Evolutionary conservation across 1,284 basidiomycete species (phyloP).

Genomic region (Puccinia coronata): DNA sequence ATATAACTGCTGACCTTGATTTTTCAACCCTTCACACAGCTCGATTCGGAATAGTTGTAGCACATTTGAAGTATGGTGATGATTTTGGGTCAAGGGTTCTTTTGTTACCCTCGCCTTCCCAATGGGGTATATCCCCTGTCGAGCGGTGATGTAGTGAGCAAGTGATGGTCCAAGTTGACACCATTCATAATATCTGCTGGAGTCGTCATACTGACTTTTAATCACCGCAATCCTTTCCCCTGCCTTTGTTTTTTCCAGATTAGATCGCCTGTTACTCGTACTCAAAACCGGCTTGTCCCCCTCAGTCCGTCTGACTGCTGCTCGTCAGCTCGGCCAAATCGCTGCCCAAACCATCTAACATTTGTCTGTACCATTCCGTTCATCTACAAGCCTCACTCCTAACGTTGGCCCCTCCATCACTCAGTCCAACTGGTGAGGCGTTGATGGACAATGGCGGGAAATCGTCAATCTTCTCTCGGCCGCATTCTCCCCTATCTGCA

Average conservation of each 20-base stretch:
- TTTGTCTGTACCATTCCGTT: conserved; percentile 50
- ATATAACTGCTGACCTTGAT: too few relatives aligned
- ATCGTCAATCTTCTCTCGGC: conserved; percentile 77
- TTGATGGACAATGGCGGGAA: conserved; percentile 75
- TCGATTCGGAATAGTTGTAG: too few relatives aligned
- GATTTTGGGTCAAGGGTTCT: too few relatives aligned
- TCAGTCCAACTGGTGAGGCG: conserved; percentile 55
- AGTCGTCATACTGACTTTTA: too few relatives aligned
- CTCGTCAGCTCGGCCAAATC: conserved; percentile 86
- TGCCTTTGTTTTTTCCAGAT: conserved; percentile 60
- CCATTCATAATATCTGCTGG: too few relatives aligned
- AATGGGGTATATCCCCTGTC: too few relatives aligned
- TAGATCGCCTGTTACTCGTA: conserved; percentile 86
- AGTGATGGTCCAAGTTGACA: too few relatives aligned
- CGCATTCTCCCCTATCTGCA: conserved; percentile 82
- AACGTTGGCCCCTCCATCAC: conserved; percentile 48
- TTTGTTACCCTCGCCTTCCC: too few relatives aligned
- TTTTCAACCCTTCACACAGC: too few relatives aligned
- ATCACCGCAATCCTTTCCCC: too few relatives aligned
- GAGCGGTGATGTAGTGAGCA: too few relatives aligned
- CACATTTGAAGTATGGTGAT: too few relatives aligned
- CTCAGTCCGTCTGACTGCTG: conserved; percentile 82
- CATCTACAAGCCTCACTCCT: conserved; percentile 51
- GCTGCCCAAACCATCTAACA: conserved; percentile 71
- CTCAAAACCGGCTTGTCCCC: conserved; percentile 85